Evolutionary conservation across 805 yeast genomes (phyloP).

Genomic region (Saccharomycopsis oosterbeekiorum): DNA sequence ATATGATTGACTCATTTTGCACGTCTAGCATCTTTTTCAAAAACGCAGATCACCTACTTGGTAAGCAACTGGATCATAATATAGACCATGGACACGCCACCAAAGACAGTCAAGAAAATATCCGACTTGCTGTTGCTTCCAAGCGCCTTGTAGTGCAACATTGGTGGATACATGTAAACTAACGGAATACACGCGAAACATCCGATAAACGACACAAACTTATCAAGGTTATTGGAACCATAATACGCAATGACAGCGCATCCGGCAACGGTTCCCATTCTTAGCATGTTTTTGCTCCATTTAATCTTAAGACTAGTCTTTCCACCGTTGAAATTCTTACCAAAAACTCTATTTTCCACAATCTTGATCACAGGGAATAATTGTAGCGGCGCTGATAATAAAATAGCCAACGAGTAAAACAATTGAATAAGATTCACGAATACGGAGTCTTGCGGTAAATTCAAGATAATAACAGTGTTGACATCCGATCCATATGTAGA

Average conservation of each 20-base stretch:
- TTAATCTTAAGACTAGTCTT: constrained; percentile 42
- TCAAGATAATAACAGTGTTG: constrained; percentile 59
- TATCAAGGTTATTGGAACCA: constrained; percentile 63
- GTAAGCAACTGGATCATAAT: constrained; percentile 51
- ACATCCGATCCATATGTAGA: constrained; percentile 55
- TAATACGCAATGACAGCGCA: constrained; percentile 52
- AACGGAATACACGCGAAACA: constrained; percentile 80
- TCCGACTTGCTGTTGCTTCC: constrained; percentile 33
- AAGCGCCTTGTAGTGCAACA: constrained; percentile 54
- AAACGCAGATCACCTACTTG: neutral
- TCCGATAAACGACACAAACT: constrained; percentile 71
- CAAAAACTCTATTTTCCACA: constrained; percentile 54
- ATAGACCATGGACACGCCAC: constrained; percentile 53
- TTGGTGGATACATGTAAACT: constrained; percentile 79
- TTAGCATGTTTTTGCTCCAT: constrained; percentile 56
- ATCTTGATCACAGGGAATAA: constrained; percentile 70
- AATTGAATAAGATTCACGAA: constrained; percentile 57
- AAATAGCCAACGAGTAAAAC: constrained; percentile 63
- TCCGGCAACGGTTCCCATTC: constrained; percentile 42
- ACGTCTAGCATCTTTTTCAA: too few species aligned
- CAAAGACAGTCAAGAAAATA: constrained; percentile 40
- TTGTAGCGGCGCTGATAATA: constrained; percentile 74
- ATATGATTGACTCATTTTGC: neutral
- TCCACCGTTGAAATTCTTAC: constrained; percentile 38
- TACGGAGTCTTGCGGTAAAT: constrained; percentile 59